A percentile compares a stretch with the other conserved stretches of the same genome.
These are phyloP conservation scores for Friedmanniomyces simplex DNA, from an alignment of 495 filamentous ascomycete genomes.

Conservation along the genomic window DNA sequence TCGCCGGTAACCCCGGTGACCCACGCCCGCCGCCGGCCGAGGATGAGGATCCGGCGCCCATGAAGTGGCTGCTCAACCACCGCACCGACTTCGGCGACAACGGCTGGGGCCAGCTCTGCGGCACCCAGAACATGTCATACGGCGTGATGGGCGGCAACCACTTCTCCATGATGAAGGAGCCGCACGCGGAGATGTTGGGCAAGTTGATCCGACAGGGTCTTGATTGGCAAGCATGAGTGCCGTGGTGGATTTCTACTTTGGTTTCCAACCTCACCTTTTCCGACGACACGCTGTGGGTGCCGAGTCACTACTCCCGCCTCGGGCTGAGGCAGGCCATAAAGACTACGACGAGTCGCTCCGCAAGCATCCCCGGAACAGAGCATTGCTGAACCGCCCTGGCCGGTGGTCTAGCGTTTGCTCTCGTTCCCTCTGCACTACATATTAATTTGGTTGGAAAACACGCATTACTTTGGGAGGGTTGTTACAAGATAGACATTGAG, in stretches of 20 bases:
- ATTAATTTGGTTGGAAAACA: background rate
- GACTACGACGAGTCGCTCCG: too few species aligned
- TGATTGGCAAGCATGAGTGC: constrained; percentile 10
- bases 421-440: background rate
- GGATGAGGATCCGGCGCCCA: constrained; percentile 55
- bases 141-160: constrained; percentile 57
- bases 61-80: constrained; percentile 71
- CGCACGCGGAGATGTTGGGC: constrained; percentile 16
- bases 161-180: constrained; percentile 57
- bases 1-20: constrained; percentile 59
- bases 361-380: too few species aligned
- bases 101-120: constrained; percentile 68
- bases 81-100: constrained; percentile 67
- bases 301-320: too few species aligned
- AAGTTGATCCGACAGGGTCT: constrained; percentile 17
- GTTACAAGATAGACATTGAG: background rate
- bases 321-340: too few species aligned
- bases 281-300: too few species aligned
- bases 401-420: background rate
- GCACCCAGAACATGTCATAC: constrained; percentile 50
- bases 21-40: constrained; percentile 45
- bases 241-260: background rate
- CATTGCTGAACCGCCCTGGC: background rate
- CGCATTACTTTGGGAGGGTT: background rate
- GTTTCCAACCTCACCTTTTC: background rate